These are phyloP conservation scores for Chalara sp. DNA, from an alignment of 2,329 filamentous ascomycete species.

Conservation along the genomic window DNA sequence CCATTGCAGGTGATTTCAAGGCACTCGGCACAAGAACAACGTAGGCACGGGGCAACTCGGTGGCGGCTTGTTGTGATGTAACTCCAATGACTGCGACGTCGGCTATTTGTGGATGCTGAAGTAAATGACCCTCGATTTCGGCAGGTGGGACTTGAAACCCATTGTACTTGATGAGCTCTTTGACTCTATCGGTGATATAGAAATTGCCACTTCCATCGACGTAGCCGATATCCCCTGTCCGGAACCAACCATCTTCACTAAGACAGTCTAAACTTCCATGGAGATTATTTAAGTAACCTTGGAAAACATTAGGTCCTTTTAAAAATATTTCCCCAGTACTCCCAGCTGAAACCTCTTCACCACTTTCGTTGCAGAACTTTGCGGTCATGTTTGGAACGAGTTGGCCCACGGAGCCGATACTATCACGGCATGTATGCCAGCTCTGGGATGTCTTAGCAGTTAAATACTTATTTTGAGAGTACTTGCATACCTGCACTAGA, in stretches of 20 bases:
- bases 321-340: constrained; percentile 57
- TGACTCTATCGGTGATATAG: constrained; percentile 70
- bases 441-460: no score
- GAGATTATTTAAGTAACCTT: constrained; percentile 59
- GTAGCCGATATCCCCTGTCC: constrained; percentile 61
- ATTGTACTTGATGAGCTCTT: constrained; percentile 47
- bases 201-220: constrained; percentile 58
- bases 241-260: constrained; percentile 63
- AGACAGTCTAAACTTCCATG: constrained; percentile 17
- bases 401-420: constrained; percentile 23
- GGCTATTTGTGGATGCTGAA: constrained; percentile 33
- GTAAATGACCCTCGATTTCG: constrained; percentile 33
- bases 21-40: constrained; percentile 34
- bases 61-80: constrained; percentile 30
- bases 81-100: constrained; percentile 57
- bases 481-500: no score
- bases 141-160: constrained; percentile 37
- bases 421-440: no score
- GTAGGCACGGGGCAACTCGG: constrained; percentile 47
- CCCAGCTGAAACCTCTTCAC: constrained; percentile 42
- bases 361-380: constrained; percentile 39
- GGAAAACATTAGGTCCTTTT: constrained; percentile 64
- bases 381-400: constrained; percentile 34
- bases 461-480: no score
- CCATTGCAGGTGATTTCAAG: constrained; percentile 23